Conservation (phyloP, 2,329 filamentous ascomycete genomes). For the Colletotrichum nymphaeae region DNA sequence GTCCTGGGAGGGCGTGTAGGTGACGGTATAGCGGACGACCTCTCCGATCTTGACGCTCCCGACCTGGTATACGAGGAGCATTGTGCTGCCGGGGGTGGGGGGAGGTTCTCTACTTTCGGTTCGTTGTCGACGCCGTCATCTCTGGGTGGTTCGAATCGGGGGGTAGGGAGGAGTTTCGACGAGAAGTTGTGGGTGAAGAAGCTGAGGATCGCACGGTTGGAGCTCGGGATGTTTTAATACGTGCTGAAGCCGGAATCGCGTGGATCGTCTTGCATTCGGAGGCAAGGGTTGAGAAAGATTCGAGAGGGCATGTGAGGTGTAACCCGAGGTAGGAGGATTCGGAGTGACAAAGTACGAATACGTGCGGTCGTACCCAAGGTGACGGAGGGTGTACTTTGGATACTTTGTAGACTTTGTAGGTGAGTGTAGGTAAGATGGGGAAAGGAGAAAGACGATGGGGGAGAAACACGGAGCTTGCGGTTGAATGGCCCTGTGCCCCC, state of each 20-base stretch:
- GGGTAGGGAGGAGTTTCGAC: background rate
- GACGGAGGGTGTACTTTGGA: background rate
- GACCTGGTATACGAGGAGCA: slow-evolving; percentile 92
- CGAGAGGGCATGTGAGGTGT: slow-evolving; percentile 16
- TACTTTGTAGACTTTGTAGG: too few species aligned
- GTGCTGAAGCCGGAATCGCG: background rate
- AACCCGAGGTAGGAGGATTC: background rate
- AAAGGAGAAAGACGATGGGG: background rate
- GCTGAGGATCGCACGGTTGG: background rate
- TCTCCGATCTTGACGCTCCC: slow-evolving; percentile 95
- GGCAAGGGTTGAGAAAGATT: background rate
- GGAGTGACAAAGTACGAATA: background rate
- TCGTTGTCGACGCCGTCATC: slow-evolving; percentile 26
- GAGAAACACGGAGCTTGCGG: background rate
- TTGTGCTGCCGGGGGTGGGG: slow-evolving; percentile 51
- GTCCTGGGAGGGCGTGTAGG: slow-evolving; percentile 89
- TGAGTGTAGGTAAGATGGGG: background rate
- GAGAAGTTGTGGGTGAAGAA: background rate
- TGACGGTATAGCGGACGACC: slow-evolving; percentile 90
- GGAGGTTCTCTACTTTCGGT: slow-evolving; percentile 14
- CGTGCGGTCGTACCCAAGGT: background rate
- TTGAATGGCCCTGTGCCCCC: background rate
- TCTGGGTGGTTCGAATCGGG: slow-evolving; percentile 3
- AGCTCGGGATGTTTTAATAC: background rate
- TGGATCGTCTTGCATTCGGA: slow-evolving; percentile 21